Percentiles rank a stretch among this genome's conserved stretches.
phyloP scores from a whole-genome alignment of 768 basidiomycete species.

The Leccinum boreale region DNA sequence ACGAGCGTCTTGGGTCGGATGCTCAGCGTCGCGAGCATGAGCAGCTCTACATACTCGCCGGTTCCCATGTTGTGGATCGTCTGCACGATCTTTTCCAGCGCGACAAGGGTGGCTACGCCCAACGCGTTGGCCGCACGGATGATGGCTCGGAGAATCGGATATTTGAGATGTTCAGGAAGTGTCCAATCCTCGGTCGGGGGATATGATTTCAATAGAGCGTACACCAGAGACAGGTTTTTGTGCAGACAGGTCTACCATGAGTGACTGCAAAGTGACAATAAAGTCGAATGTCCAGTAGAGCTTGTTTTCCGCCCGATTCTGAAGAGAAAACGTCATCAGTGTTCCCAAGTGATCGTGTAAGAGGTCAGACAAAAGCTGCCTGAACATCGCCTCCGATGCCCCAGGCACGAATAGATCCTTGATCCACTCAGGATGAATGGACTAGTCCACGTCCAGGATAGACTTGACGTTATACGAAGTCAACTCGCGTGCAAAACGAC shows the following conservation, averaged over 20 bases:
- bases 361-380: conserved; percentile 20
- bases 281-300: conserved; percentile 49
- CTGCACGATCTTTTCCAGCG: conserved; percentile 50
- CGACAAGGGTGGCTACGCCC: conserved; percentile 54
- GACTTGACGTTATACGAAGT: conserved; percentile 41
- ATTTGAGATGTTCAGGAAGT: conserved; percentile 29
- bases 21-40: conserved; percentile 50
- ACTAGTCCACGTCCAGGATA: conserved; percentile 41
- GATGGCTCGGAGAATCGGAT: conserved; percentile 43
- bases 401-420: conserved; percentile 32
- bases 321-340: conserved; percentile 27
- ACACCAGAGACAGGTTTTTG: conserved; percentile 51
- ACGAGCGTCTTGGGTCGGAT: conserved; percentile 49
- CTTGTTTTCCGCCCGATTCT: conserved; percentile 54
- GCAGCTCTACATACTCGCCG: conserved; percentile 47
- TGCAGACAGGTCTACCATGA: conserved; percentile 41
- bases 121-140: conserved; percentile 54
- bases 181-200: conserved; percentile 41
- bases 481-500: conserved; percentile 44
- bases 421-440: conserved; percentile 31
- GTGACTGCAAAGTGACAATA: conserved; percentile 27
- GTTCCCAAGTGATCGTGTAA: conserved; percentile 16
- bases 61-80: conserved; percentile 42
- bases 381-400: conserved; percentile 16
- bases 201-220: conserved; percentile 46